Percentiles rank a stretch among this genome's conserved stretches.
phyloP scores from a whole-genome alignment of 2,329 filamentous ascomycete genomes.

The Claviceps maximensis region DNA sequence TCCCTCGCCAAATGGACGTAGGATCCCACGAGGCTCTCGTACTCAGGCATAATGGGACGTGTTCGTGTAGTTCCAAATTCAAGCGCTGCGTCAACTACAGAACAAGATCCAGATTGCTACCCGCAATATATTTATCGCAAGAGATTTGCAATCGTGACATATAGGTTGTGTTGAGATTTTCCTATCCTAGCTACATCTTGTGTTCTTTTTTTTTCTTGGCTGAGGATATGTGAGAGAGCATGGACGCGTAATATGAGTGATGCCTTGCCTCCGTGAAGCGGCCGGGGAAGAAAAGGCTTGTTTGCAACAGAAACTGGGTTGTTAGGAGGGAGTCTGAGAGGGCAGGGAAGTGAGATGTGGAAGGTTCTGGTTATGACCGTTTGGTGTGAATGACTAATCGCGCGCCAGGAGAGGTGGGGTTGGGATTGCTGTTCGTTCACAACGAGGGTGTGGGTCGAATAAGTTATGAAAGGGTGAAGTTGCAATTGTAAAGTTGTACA shows the following conservation, averaged over 20 bases:
- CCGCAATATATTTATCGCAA: background rate
- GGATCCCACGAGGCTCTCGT: constrained; percentile 30
- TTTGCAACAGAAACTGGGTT: background rate
- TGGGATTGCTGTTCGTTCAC: no score
- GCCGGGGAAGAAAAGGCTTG: background rate
- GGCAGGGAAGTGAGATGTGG: constrained; percentile 19
- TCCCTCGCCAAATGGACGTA: constrained; percentile 36
- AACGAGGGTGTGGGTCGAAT: background rate
- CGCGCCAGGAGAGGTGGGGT: background rate
- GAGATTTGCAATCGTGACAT: background rate
- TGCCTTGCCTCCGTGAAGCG: background rate
- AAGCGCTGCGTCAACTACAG: background rate
- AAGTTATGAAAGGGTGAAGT: no score
- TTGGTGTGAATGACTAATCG: constrained; percentile 45
- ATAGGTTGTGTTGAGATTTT: background rate
- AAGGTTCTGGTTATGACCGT: constrained; percentile 43
- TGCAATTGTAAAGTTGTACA: no score
- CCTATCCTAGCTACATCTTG: background rate
- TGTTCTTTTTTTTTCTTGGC: background rate
- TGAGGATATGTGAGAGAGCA: background rate
- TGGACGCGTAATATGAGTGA: constrained; percentile 1
- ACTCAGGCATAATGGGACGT: constrained; percentile 8
- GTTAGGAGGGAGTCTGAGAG: background rate
- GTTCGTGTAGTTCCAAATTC: background rate
- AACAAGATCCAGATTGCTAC: background rate